Base-by-base conservation (phyloP, 2,329 filamentous ascomycete genomes). In the Xylariaceae sp. region DNA sequence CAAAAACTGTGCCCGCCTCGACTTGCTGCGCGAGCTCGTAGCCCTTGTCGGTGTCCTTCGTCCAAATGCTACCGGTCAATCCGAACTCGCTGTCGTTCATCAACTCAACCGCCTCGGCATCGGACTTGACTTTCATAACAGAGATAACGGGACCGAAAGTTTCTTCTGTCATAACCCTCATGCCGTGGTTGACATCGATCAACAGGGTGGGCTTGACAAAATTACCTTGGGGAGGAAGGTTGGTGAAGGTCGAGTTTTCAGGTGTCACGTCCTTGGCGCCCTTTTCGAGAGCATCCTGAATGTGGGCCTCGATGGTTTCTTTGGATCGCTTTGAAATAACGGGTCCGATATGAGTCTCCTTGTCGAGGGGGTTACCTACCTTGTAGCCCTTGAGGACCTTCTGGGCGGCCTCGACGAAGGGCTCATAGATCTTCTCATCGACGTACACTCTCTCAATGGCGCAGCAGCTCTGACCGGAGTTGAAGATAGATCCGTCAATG, bases 81-180 rank as follows among this genome's bases (percentile, higher is more conserved):
- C 93, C 93, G 72, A 96, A 96, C 65, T 96, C 87, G 76, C 90
- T 94, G 73, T 96, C 92, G 69, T 97, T 97, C 92, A 97, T 97
- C 54, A 93, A 77, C 66, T 80, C 77, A 62, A 97, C 77, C 1
- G 93, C 93, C 74, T 97, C 91, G 15, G 83, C 83, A 69, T 97
- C 93, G 66, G 79, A 79, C 70, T 85, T 84, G 62, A 97, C 92
- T 73, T 89, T 90, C 86, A 93, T 90, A 15, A 97, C 85, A 0
- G 92, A 88, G 67, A 97, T 93, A 15, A 97, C 85, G 1, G 93
- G 93, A 0, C 93, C 93, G 71, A 97, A 97, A 0, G 92, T 97
- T 79, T 97, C 93, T 65, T 96, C 91, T 18, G 80, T 90, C 90
- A 97, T 97, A 63, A 96, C 87, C 3, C 77, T 76, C 92, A 96